Conservation (phyloP, 306 rosid species). For the Glycine tomentella region DNA sequence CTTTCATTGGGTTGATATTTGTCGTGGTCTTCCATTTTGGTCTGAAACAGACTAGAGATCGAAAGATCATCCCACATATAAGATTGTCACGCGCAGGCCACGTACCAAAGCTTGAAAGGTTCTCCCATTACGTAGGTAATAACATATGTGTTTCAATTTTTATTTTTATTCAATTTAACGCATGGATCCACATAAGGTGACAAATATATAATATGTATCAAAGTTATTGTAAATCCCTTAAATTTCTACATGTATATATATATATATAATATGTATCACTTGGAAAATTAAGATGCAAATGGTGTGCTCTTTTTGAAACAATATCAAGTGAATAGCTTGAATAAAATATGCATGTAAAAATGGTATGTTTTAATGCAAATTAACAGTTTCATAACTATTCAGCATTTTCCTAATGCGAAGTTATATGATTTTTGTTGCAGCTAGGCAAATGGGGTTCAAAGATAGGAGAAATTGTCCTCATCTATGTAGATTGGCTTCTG, state of each 20-base stretch:
- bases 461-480: slow-evolving; percentile 82
- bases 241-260: no score
- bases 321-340: slow-evolving; percentile 11
- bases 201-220: background rate
- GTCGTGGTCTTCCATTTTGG: slow-evolving; percentile 60
- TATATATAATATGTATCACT: background rate
- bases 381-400: background rate
- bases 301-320: background rate
- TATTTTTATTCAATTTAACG: no score
- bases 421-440: slow-evolving; percentile 61
- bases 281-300: slow-evolving; percentile 7
- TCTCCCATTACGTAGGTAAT: slow-evolving; percentile 95
- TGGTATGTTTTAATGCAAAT: background rate
- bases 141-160: background rate
- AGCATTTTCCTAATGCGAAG: background rate
- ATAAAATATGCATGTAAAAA: background rate
- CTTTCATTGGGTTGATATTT: slow-evolving; percentile 66
- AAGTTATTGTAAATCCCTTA: no score
- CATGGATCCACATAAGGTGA: slow-evolving; percentile 14
- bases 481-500: slow-evolving; percentile 83
- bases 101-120: slow-evolving; percentile 78
- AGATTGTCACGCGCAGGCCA: slow-evolving; percentile 65
- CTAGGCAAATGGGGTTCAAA: slow-evolving; percentile 94
- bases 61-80: slow-evolving; percentile 69
- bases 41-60: slow-evolving; percentile 59